Base-by-base conservation (phyloP, 1,284 basidiomycete genomes). In the Vanrija humicola region DNA sequence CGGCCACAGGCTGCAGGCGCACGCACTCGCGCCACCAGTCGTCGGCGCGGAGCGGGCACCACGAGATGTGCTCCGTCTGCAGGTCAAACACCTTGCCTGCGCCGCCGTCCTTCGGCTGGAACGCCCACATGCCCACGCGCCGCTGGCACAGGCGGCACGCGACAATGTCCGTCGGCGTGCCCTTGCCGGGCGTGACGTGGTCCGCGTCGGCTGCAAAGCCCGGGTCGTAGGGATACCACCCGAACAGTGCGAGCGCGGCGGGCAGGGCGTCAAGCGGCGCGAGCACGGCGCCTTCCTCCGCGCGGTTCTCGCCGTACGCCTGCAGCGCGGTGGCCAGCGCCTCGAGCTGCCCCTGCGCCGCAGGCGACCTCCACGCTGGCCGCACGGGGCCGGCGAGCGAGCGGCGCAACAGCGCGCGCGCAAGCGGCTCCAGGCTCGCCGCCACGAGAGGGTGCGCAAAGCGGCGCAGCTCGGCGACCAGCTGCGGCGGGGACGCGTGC, bases 161-260 rank as follows among this genome's bases (percentile, higher is more conserved):
- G 4, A 74, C 54, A 7, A 74, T 69, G 0, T 72, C 70, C 10
- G 69, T 70, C 5, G 46, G 50, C 44, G 10, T 18, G 25, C 40
- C 50, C 19, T 9, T 8, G 6, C 52, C 45, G 7, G 23, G 45
- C 46, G 28, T 3, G 42, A 46, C 50, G 46, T 46, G 56, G 28
- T 48, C 28, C 14, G 23, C 43, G 23, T 55, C 44, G 52, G 63
- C 21, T n/a, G 26, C 39, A 39, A 50, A 29, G 42, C 39, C 25
- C 3, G 66, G 62, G 39, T 68, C 61, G 54, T 69, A 66, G 1
- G 72, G 70, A 38, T 65, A 73, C 72, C 72, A 74, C 3, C 59
- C 71, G 55, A 73, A 74, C 9, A 72, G 46, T 1, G 71, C 62
- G 21, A 70, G 53, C 0, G 53, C 52, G 5, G 64, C 51, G 1